phyloP scores from a whole-genome alignment of 1,139 yeast species.

The Yamadazyma spencermartinsiae region DNA sequence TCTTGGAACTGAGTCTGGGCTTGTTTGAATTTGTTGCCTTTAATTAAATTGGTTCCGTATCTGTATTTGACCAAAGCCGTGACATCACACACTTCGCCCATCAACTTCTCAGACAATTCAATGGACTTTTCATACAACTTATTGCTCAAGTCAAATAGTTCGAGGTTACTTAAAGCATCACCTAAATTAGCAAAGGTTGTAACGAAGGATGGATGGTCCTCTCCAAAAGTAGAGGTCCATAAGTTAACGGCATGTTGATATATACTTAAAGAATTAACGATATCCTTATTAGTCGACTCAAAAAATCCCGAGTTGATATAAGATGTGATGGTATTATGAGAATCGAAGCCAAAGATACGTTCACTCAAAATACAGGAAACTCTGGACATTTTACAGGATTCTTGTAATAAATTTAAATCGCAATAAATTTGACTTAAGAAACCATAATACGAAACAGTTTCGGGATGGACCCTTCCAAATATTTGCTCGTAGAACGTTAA shows the following conservation, averaged over 20 bases:
- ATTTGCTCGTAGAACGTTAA: constrained; percentile 77
- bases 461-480: constrained; percentile 78
- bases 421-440: constrained; percentile 67
- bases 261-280: constrained; percentile 61
- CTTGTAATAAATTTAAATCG: constrained; percentile 55
- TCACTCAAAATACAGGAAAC: constrained; percentile 75
- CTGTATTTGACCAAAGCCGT: constrained; percentile 64
- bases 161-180: constrained; percentile 55
- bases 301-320: constrained; percentile 73
- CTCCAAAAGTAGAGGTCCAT: constrained; percentile 56
- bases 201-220: constrained; percentile 67
- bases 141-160: constrained; percentile 35
- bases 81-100: constrained; percentile 60
- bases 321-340: constrained; percentile 71
- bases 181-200: constrained; percentile 69
- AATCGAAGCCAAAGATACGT: constrained; percentile 78
- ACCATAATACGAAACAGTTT: constrained; percentile 71
- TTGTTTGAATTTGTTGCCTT: constrained; percentile 51
- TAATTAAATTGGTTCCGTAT: constrained; percentile 63
- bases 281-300: constrained; percentile 63
- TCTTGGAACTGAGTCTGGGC: constrained; percentile 54
- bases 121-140: constrained; percentile 51
- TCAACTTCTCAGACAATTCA: constrained; percentile 44
- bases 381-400: constrained; percentile 70
- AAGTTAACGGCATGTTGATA: constrained; percentile 60